Percentiles rank a stretch among this genome's conserved stretches.
Conservation (phyloP, 75 land plant genomes). For the Chamaecyparis obtusa region DNA sequence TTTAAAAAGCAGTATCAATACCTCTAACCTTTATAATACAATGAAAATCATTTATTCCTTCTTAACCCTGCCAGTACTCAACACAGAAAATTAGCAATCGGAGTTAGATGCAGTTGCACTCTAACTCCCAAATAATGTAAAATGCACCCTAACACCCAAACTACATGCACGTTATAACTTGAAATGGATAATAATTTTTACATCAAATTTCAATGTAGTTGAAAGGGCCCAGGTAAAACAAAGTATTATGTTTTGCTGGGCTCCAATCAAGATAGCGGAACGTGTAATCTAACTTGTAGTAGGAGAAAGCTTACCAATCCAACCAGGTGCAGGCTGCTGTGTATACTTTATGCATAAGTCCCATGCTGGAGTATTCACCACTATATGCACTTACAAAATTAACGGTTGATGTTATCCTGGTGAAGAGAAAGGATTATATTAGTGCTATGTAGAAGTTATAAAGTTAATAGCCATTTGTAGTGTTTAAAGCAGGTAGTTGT, state of each 20-base stretch:
- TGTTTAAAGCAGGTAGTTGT: not conserved
- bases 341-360: constrained; percentile 46
- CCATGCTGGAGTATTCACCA: constrained; percentile 55
- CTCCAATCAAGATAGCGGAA: not conserved
- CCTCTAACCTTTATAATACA: no score
- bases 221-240: not conserved
- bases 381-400: not conserved
- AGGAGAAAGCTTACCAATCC: constrained; percentile 73
- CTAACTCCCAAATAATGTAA: not conserved
- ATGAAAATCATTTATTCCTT: no score
- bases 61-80: no score
- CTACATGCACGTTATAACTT: not conserved
- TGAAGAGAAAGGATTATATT: not conserved
- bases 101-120: no score
- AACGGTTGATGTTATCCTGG: not conserved
- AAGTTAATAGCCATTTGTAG: not conserved
- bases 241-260: not conserved
- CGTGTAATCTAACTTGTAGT: not conserved
- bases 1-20: no score
- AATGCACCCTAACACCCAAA: not conserved
- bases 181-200: not conserved
- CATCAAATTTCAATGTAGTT: not conserved
- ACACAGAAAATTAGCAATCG: no score
- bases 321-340: constrained; percentile 85
- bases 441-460: not conserved